Conservation (phyloP, 345 rosid species). For the Ricinus communis region DNA sequence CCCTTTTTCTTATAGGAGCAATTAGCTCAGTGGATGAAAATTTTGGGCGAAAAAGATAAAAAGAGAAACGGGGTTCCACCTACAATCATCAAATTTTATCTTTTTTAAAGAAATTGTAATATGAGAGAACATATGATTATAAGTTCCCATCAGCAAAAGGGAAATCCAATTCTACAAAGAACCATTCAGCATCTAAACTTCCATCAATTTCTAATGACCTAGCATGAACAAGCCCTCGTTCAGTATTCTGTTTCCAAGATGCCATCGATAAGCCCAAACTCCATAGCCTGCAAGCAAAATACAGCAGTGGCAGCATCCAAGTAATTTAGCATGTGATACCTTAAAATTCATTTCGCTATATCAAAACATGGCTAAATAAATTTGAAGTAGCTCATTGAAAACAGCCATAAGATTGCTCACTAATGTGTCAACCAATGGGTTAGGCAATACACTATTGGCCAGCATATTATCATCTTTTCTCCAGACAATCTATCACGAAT, state of each 20-base stretch:
- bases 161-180: background rate
- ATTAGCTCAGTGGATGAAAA: no score
- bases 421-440: background rate
- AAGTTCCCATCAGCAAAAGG: background rate
- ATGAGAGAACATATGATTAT: background rate
- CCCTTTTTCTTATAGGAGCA: no score
- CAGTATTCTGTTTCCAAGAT: slow-evolving; percentile 76
- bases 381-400: background rate
- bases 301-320: background rate
- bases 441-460: background rate
- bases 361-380: background rate
- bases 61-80: background rate
- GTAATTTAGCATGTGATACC: background rate
- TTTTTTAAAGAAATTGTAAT: no score
- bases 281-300: slow-evolving; percentile 64
- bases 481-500: background rate
- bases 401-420: background rate
- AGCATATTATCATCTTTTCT: background rate
- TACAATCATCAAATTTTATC: background rate
- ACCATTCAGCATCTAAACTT: background rate
- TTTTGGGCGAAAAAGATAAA: no score
- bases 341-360: background rate
- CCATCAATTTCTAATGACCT: background rate
- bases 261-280: slow-evolving; percentile 81
- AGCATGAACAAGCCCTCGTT: slow-evolving; percentile 4